phyloP scores from a whole-genome alignment of 805 yeast genomes.

The Brettanomyces custersianus region DNA sequence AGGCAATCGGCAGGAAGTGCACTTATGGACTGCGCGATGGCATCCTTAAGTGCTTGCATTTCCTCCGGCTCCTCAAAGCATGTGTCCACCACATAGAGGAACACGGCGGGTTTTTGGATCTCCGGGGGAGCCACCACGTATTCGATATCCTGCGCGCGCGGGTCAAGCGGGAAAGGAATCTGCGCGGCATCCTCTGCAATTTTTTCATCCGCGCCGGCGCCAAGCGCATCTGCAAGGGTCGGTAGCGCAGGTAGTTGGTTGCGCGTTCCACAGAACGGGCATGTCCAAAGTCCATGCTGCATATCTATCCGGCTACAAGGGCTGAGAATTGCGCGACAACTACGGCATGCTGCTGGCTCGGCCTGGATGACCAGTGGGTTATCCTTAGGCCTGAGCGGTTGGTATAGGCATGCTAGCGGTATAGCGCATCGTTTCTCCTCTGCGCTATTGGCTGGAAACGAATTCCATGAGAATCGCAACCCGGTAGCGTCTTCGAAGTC shows the following conservation, averaged over 20 bases:
- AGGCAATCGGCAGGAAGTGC: slow-evolving; percentile 43
- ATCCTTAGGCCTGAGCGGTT: slow-evolving; percentile 45
- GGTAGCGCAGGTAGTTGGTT: slow-evolving; percentile 28
- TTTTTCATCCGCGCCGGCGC: slow-evolving; percentile 1
- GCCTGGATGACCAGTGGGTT: slow-evolving; percentile 29
- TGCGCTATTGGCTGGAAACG: slow-evolving; percentile 44
- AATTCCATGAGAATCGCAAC: slow-evolving; percentile 67
- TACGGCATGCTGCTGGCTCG: slow-evolving; percentile 40
- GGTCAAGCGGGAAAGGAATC: slow-evolving; percentile 29
- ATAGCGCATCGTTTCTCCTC: slow-evolving; percentile 44
- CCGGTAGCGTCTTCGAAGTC: slow-evolving; percentile 64
- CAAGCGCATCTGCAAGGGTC: neutral
- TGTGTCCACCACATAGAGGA: slow-evolving; percentile 48
- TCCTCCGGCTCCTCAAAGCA: slow-evolving; percentile 42
- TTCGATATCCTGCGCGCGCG: slow-evolving; percentile 41
- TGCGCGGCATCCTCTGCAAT: slow-evolving; percentile 6
- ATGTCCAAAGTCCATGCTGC: slow-evolving; percentile 35
- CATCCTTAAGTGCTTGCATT: slow-evolving; percentile 41
- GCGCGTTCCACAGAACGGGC: slow-evolving; percentile 45
- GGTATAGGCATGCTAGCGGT: slow-evolving; percentile 49
- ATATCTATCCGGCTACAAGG: slow-evolving; percentile 37
- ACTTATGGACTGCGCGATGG: slow-evolving; percentile 33
- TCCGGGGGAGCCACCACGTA: slow-evolving; percentile 28
- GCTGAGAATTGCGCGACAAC: slow-evolving; percentile 45
- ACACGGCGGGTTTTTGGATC: slow-evolving; percentile 33